phyloP scores from a whole-genome alignment of 257 asterid species.

The Gentiana straminea region DNA sequence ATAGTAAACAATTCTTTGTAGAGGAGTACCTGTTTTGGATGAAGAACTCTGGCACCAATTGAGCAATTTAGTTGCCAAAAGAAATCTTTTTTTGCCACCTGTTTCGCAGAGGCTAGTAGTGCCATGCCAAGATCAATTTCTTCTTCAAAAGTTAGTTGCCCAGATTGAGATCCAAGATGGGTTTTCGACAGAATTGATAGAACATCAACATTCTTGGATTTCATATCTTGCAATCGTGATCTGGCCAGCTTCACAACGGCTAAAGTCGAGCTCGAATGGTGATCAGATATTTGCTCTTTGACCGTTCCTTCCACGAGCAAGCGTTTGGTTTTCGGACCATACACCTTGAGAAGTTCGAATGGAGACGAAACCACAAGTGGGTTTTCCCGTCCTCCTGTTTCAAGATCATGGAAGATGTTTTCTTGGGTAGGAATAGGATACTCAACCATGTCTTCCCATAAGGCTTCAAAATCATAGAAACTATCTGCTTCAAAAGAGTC shows the following conservation, averaged over 20 bases:
- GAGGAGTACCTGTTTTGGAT: no score
- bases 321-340: neutral
- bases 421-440: no score
- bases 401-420: neutral
- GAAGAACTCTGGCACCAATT: constrained; percentile 1
- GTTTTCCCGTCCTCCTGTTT: neutral
- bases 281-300: neutral
- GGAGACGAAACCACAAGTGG: neutral
- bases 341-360: constrained; percentile 1
- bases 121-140: constrained; percentile 27
- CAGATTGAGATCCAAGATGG: constrained; percentile 1
- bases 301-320: neutral
- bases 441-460: no score
- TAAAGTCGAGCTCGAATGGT: constrained; percentile 1
- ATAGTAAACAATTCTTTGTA: no score
- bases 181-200: neutral
- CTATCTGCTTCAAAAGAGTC: neutral
- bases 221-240: neutral
- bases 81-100: constrained; percentile 22
- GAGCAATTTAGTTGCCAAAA: constrained; percentile 20
- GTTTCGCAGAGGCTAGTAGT: constrained; percentile 32
- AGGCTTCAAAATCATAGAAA: neutral
- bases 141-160: constrained; percentile 17
- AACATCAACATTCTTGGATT: neutral
- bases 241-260: constrained; percentile 12